These are phyloP conservation scores for Exophiala calicioides DNA, from an alignment of 2,329 filamentous ascomycete genomes.

Conservation along the genomic window DNA sequence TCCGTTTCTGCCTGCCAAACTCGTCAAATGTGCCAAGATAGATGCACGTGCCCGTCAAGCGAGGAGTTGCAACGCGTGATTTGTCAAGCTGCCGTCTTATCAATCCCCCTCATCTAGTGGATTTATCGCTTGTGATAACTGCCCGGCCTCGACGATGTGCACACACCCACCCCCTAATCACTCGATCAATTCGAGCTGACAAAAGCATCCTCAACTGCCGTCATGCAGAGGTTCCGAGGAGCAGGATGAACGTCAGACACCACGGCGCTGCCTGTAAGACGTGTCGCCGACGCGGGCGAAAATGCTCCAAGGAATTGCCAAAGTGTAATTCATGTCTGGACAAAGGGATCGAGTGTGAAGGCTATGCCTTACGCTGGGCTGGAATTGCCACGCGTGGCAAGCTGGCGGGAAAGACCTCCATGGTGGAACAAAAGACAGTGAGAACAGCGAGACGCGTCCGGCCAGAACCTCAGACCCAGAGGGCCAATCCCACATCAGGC, in stretches of 20 bases:
- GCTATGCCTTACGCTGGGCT: constrained; percentile 10
- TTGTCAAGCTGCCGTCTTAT: too few relatives aligned
- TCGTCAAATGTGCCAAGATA: too few relatives aligned
- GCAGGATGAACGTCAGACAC: constrained; percentile 5
- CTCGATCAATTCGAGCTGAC: too few relatives aligned
- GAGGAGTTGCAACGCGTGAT: too few relatives aligned
- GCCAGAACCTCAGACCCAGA: background rate
- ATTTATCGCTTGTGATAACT: too few relatives aligned
- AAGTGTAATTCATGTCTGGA: constrained; percentile 6
- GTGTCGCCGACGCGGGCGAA: constrained; percentile 15
- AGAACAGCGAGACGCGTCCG: background rate
- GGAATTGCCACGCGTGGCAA: constrained; percentile 13
- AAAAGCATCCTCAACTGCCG: too few relatives aligned
- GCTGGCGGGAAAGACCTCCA: constrained; percentile 9
- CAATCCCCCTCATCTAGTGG: too few relatives aligned
- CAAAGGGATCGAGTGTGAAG: constrained; percentile 12
- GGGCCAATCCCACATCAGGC: background rate
- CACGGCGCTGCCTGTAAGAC: constrained; percentile 15
- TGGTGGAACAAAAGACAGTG: background rate
- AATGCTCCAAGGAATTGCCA: constrained; percentile 10
- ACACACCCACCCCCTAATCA: too few relatives aligned
- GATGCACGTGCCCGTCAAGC: too few relatives aligned
- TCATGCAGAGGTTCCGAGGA: too few relatives aligned
- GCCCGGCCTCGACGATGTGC: too few relatives aligned
- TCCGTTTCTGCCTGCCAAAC: too few relatives aligned